Evolutionary conservation across 768 basidiomycete genomes (phyloP).

Genomic region (Asterophora lycoperdoides): DNA sequence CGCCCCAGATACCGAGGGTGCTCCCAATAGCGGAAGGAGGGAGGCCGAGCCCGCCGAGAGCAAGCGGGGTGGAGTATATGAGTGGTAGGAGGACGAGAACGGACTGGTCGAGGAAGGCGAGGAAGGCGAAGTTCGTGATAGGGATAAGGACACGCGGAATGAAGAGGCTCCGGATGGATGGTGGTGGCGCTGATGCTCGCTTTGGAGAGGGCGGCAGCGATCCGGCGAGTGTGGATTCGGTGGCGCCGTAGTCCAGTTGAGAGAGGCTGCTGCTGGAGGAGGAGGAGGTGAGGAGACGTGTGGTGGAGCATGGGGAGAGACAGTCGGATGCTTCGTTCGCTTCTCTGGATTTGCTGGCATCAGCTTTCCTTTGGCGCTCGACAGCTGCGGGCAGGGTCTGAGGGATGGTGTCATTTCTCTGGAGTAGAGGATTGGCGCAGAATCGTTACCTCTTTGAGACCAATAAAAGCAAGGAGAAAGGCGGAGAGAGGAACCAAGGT

Average conservation of each 20-base stretch:
- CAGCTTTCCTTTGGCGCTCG: not conserved
- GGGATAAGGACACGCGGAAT: slow-evolving; percentile 46
- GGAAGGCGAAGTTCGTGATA: slow-evolving; percentile 48
- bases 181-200: slow-evolving; percentile 17
- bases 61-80: slow-evolving; percentile 59
- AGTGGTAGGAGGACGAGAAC: slow-evolving; percentile 58
- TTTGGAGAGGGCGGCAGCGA: not conserved
- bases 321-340: not conserved
- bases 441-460: slow-evolving; percentile 40
- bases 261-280: not conserved
- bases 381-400: slow-evolving; percentile 8
- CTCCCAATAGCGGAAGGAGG: slow-evolving; percentile 53
- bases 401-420: not conserved
- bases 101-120: slow-evolving; percentile 54
- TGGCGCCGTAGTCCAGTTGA: slow-evolving; percentile 7
- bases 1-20: slow-evolving; percentile 47
- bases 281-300: slow-evolving; percentile 5
- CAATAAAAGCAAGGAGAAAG: slow-evolving; percentile 39
- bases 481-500: slow-evolving; percentile 45
- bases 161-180: slow-evolving; percentile 41
- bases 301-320: not conserved
- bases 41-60: slow-evolving; percentile 58
- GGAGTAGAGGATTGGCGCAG: not conserved
- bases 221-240: not conserved
- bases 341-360: not conserved